A percentile compares a stretch with the other conserved stretches of the same genome.
These are phyloP conservation scores for Candida germanica DNA, from an alignment of 805 yeast species.

Conservation along the genomic window DNA sequence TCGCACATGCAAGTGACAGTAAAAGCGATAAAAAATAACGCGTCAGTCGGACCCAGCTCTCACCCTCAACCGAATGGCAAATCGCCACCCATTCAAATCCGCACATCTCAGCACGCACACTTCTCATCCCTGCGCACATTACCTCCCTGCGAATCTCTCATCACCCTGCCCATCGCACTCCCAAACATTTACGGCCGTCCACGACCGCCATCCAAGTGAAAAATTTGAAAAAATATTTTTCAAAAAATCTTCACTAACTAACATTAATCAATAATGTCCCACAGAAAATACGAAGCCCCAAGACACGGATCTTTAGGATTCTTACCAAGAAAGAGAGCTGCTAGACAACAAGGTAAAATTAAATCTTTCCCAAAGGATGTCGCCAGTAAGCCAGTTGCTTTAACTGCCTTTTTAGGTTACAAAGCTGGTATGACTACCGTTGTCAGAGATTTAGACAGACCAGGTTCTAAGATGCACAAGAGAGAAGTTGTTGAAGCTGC, in stretches of 20 bases:
- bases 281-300: conserved; percentile 99
- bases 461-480: conserved; percentile 99
- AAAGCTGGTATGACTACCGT: conserved; percentile 99
- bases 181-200: too few species aligned
- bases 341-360: conserved; percentile 97
- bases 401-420: conserved; percentile 99
- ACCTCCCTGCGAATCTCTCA: too few species aligned
- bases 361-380: conserved; percentile 87
- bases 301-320: conserved; percentile 99
- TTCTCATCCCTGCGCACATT: too few species aligned
- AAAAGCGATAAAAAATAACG: too few species aligned
- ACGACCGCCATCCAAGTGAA: too few species aligned
- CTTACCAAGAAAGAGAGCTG: conserved; percentile 99
- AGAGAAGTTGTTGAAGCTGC: conserved; percentile 99
- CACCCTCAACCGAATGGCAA: too few species aligned
- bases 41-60: too few species aligned
- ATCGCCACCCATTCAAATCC: too few species aligned
- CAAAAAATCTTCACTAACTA: too few species aligned
- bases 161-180: too few species aligned
- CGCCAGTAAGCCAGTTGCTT: conserved; percentile 17
- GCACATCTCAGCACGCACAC: too few species aligned
- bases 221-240: conserved; percentile 4
- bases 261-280: conserved; percentile 66
- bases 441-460: conserved; percentile 99
- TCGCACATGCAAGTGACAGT: too few species aligned